Base-by-base conservation (phyloP, 192 early-diverging fungal genomes). In the Umbelopsis isabellina region DNA sequence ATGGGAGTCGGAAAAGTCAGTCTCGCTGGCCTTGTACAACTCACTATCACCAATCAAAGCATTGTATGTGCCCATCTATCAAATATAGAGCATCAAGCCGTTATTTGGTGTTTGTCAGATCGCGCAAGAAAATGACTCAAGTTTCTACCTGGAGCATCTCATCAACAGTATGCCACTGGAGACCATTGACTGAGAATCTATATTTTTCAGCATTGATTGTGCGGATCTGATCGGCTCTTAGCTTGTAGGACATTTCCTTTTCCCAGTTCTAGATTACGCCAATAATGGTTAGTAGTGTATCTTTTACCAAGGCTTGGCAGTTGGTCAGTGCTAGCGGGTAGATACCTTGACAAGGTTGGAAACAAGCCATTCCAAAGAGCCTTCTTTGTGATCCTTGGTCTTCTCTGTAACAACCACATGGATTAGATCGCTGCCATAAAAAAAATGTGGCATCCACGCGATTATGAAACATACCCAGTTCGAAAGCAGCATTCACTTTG, bases 41-140 rank as follows among this genome's bases (percentile, higher is more conserved):
- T 82, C 75, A 21, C 72, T 77, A 61, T 82, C 81, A 51, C 81
- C 81, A 61, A 82, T 71, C 23, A 82, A 71, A 51, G 81, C 81
- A 46, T 82, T 82, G 65, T 82, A 82, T 25, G 81, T 82, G 45
- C 81, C 81, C 46, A 82, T 50, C 75, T 76, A 49, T 16, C 25
- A 53, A 50, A 48, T 16, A 27, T 52, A 12, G 23, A 47, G 10
- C 7, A 8, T 70, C 25, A 71, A 18, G 23, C n/a, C 50, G 44
- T n/a, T 55, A n/a, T 10, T 41, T 5, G 37, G 37, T 9, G 37
- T 41, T 41, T 41, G 18, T 10, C 27, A 33, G 18, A 18, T 18
- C 16, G 55, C 30, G 9, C 27, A 12, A 30, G 3, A 6, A 11
- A 13, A n/a, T 35, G 21, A 18, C 30, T 37, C 2, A 61, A 61